phyloP scores from a whole-genome alignment of 2,329 filamentous ascomycete genomes.

The Zymoseptoria crescenta region DNA sequence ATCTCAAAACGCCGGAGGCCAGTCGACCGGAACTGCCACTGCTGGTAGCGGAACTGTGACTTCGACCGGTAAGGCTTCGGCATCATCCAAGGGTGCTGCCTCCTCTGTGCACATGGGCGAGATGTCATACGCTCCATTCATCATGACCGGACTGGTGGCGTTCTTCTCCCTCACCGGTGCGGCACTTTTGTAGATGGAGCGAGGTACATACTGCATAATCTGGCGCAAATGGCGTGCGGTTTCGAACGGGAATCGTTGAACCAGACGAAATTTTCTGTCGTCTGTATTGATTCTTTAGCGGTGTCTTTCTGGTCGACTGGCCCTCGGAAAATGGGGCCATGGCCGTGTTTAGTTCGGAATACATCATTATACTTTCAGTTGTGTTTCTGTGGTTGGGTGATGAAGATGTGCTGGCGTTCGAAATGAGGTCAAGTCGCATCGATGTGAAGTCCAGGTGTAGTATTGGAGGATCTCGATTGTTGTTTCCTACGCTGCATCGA shows the following conservation, averaged over 20 bases:
- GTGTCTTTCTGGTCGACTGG: neutral
- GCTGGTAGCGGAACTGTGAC: slow-evolving; percentile 44
- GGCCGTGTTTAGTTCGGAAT: neutral
- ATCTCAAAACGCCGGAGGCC: slow-evolving; percentile 48
- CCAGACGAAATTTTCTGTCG: neutral
- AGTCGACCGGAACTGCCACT: slow-evolving; percentile 41
- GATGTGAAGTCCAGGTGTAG: too few species aligned
- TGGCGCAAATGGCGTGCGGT: neutral
- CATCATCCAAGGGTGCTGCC: slow-evolving; percentile 36
- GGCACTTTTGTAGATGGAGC: slow-evolving; percentile 26
- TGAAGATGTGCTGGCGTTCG: neutral
- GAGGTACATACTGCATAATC: neutral
- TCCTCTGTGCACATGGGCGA: slow-evolving; percentile 38
- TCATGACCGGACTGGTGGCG: slow-evolving; percentile 45
- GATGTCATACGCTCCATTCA: slow-evolving; percentile 43
- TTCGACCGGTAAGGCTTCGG: slow-evolving; percentile 25
- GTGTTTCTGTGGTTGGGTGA: neutral
- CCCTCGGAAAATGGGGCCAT: neutral
- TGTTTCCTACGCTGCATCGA: too few species aligned
- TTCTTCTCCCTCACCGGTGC: slow-evolving; percentile 49
- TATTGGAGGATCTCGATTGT: too few species aligned
- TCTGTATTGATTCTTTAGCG: neutral
- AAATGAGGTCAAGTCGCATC: too few species aligned
- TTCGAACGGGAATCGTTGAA: neutral
- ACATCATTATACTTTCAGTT: neutral